Conservation (phyloP, 73 alveolate genomes). For the Vitrella brassicaformis region DNA sequence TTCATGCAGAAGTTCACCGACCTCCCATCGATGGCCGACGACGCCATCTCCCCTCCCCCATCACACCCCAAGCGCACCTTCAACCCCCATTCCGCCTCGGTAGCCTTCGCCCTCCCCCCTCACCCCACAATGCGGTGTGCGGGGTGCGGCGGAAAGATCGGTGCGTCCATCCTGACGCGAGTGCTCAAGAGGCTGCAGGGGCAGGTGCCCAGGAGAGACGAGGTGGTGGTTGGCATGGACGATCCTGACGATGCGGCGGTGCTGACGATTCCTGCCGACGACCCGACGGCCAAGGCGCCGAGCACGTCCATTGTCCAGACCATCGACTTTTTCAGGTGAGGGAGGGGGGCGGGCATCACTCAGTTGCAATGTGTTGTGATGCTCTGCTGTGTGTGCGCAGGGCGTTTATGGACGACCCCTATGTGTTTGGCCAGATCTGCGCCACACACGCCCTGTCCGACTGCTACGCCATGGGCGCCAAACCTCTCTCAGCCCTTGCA, state of each 20-base stretch:
- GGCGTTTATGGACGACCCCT: conserved; percentile 39
- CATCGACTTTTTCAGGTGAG: neutral
- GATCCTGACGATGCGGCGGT: conserved; percentile 35
- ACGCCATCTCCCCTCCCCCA: too few species aligned
- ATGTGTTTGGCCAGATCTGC: conserved; percentile 41
- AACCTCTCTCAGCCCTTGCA: conserved; percentile 48
- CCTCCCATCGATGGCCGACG: too few species aligned
- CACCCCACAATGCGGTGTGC: conserved; percentile 15
- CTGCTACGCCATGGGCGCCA: conserved; percentile 51
- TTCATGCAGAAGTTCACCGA: conserved; percentile 20
- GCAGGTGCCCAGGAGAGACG: too few species aligned
- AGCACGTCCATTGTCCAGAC: conserved; percentile 9
- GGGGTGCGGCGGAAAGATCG: conserved; percentile 25
- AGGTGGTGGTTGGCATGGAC: too few species aligned
- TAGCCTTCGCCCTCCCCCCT: neutral
- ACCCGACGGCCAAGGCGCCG: too few species aligned
- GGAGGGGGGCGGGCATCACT: too few species aligned
- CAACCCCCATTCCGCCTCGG: too few species aligned
- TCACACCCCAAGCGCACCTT: too few species aligned
- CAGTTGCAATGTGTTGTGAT: too few species aligned
- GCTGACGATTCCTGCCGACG: conserved; percentile 2
- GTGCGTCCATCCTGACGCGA: conserved; percentile 8
- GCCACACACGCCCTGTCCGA: conserved; percentile 50
- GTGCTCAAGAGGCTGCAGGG: too few species aligned
- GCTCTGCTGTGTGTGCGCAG: too few species aligned